Base-by-base conservation (phyloP, 768 basidiomycete genomes). In the Russula olivacea region DNA sequence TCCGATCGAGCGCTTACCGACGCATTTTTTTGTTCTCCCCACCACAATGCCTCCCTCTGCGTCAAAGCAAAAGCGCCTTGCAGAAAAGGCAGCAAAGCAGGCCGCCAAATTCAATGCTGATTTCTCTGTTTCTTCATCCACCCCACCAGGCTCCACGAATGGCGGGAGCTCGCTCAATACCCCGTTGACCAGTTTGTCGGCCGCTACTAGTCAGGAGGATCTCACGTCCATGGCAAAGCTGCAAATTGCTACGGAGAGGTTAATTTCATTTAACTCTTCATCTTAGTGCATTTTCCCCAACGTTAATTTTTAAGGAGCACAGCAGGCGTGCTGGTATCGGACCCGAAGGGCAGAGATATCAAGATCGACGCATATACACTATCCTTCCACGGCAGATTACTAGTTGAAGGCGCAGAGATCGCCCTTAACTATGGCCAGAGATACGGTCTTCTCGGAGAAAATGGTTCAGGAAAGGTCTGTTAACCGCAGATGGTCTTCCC, bases 391-490 rank as follows among this genome's bases (percentile, higher is more conserved):
- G 97, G 97, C 25, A 83, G 97, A 53, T 79, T 96, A 32, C 81
- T 91, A 64, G 80, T 91, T 61, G 85, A 87, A 63, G 76, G 77
- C 38, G 87, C 86, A 4, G 84, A 88, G 74, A 81, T 93, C 55
- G 76, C 88, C 4, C 85, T 93, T 65, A 93, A 93, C 73, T 93
- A 94, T 68, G 93, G 93, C 0, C 91, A 95, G 72, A 79, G 92
- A 67, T 99, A 99, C 71, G 97, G 97, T 74, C 80, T 99, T 36
- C 79, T 99, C 48, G 96, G 96, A 41, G 93, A 98, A 74, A 98
- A 99, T 72, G 96, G 96, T 36, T 95, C 91, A n/a, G 96, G 96
- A 78, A 99, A 99, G 86, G 94, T 94, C 66, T 58, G 78, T 70
- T 34, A n/a, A 45, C 32, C 14, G n/a, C 9, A 4, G 12, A 45